A percentile compares a stretch with the other conserved stretches of the same genome.
Conservation (phyloP, 2,329 filamentous ascomycete genomes). For the Calonectria crousiana region DNA sequence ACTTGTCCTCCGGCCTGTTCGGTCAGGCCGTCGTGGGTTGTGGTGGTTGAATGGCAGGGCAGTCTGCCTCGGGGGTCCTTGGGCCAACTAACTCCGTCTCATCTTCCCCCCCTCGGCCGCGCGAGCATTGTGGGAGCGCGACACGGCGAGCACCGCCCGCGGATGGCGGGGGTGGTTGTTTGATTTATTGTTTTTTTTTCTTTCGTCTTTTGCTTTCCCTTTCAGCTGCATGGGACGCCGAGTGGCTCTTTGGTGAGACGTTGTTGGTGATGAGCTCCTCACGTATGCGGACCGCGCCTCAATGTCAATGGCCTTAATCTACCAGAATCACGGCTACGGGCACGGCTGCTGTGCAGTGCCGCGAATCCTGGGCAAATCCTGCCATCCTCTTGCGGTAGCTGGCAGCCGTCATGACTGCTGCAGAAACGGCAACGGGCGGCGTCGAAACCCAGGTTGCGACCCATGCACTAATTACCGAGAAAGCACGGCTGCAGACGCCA, state of each 20-base stretch:
- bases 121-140: background rate
- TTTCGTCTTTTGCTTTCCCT: background rate
- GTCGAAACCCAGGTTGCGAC: background rate
- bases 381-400: background rate
- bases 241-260: background rate
- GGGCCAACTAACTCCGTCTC: background rate
- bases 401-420: background rate
- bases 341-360: background rate
- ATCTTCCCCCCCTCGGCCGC: background rate
- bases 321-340: background rate
- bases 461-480: background rate
- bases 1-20: background rate
- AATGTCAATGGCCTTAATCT: background rate
- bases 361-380: slow-evolving; percentile 8
- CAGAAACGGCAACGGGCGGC: background rate
- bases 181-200: background rate
- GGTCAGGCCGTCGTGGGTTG: background rate
- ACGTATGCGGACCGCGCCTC: background rate
- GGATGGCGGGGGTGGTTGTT: background rate
- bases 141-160: background rate
- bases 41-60: slow-evolving; percentile 3
- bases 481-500: slow-evolving; percentile 3
- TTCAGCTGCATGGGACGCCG: background rate
- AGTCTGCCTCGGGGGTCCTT: background rate
- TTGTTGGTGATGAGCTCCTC: background rate